A percentile compares a stretch with the other conserved stretches of the same genome.
Conservation (phyloP, 1,139 yeast species). For the Protomyces gravidus region DNA sequence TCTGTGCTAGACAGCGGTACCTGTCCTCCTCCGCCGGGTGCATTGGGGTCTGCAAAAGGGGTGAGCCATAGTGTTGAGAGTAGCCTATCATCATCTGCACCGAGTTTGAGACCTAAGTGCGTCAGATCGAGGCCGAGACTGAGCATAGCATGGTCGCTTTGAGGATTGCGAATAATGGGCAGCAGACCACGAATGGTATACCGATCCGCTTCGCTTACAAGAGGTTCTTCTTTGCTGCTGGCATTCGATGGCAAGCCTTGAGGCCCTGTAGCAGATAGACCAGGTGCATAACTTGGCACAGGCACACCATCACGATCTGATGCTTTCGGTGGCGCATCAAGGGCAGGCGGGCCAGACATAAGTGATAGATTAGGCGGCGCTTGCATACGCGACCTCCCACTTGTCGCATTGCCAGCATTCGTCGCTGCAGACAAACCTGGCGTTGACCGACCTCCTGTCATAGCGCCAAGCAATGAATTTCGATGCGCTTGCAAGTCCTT, state of each 20-base stretch:
- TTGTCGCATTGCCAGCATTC: neutral
- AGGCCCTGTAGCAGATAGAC: slow-evolving; percentile 3
- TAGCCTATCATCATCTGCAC: slow-evolving; percentile 39
- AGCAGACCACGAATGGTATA: slow-evolving; percentile 74
- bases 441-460: slow-evolving; percentile 22
- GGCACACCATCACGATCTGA: slow-evolving; percentile 19
- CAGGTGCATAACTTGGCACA: slow-evolving; percentile 25
- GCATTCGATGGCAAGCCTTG: slow-evolving; percentile 3
- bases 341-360: slow-evolving; percentile 25
- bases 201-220: slow-evolving; percentile 16
- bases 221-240: slow-evolving; percentile 16
- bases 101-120: slow-evolving; percentile 64
- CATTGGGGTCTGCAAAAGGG: slow-evolving; percentile 11
- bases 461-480: slow-evolving; percentile 16
- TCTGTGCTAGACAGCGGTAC: slow-evolving; percentile 72
- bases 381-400: neutral
- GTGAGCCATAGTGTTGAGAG: slow-evolving; percentile 26
- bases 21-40: neutral
- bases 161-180: slow-evolving; percentile 65
- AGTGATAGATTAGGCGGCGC: slow-evolving; percentile 25
- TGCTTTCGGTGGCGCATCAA: slow-evolving; percentile 17
- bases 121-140: slow-evolving; percentile 82
- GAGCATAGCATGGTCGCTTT: slow-evolving; percentile 59
- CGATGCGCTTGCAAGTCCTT: slow-evolving; percentile 22
- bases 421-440: neutral